Percentiles rank a stretch among this genome's conserved stretches.
Evolutionary conservation across 768 basidiomycete species (phyloP).

Genomic region (Boletellus sp.): DNA sequence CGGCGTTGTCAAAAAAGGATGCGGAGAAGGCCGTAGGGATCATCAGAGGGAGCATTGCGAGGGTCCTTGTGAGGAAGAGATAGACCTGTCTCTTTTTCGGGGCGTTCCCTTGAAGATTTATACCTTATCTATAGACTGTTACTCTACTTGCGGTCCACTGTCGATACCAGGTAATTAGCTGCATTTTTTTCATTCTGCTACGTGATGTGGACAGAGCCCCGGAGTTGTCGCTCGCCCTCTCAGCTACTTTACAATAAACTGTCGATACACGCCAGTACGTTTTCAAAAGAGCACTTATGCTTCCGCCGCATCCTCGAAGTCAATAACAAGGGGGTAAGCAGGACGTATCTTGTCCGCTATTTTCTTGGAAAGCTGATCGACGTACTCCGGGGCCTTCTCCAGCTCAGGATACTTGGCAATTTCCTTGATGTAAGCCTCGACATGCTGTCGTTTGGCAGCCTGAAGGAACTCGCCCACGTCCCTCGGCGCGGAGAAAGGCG

Average conservation of each 20-base stretch:
- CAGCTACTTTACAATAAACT: not conserved
- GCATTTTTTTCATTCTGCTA: not conserved
- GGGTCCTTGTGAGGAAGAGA: constrained; percentile 63
- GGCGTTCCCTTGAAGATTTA: constrained; percentile 20
- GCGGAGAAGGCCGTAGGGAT: constrained; percentile 81
- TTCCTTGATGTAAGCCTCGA: not conserved
- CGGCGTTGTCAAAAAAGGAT: constrained; percentile 83
- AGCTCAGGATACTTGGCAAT: not conserved
- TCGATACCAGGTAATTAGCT: constrained; percentile 9
- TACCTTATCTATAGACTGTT: constrained; percentile 28
- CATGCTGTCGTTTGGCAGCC: not conserved
- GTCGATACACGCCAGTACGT: too few relatives aligned
- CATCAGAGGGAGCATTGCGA: constrained; percentile 69
- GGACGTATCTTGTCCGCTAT: not conserved
- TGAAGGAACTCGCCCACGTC: not conserved
- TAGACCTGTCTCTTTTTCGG: constrained; percentile 20
- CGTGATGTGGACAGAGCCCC: not conserved
- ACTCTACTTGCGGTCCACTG: constrained; percentile 10
- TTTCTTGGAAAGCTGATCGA: not conserved
- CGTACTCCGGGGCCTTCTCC: too few relatives aligned
- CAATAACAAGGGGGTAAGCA: not conserved
- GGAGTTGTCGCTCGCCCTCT: too few relatives aligned
- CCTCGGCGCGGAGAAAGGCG: not conserved
- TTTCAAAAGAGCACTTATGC: not conserved
- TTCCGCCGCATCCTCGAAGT: not conserved